phyloP scores from a whole-genome alignment of 805 yeast species.

The Spathaspora passalidarum region DNA sequence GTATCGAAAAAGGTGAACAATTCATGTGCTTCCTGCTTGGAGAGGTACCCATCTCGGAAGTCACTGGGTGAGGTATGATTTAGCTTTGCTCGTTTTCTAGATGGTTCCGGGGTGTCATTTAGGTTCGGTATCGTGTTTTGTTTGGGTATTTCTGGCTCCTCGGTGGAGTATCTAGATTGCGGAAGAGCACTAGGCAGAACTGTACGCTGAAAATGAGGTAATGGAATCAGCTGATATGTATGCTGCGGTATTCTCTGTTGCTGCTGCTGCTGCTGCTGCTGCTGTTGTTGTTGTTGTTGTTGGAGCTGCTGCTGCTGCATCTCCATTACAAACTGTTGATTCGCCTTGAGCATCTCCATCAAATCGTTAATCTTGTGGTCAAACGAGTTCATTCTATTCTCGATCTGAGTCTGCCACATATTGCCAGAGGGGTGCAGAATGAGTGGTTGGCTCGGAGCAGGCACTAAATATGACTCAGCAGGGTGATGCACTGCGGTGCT shows the following conservation, averaged over 20 bases:
- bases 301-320: constrained; percentile 12
- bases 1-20: constrained; percentile 51
- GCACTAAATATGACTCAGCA: neutral
- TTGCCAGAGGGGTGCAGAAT: neutral
- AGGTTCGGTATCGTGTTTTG: neutral
- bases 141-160: neutral
- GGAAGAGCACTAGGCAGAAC: neutral
- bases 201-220: constrained; percentile 1
- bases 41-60: constrained; percentile 35
- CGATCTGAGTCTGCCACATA: constrained; percentile 34
- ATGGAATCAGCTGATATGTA: neutral
- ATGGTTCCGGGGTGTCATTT: neutral
- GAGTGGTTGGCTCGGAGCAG: neutral
- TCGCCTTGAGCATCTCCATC: constrained; percentile 30
- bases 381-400: constrained; percentile 30
- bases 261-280: neutral
- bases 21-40: constrained; percentile 42
- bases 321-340: constrained; percentile 27
- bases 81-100: neutral
- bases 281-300: constrained; percentile 7
- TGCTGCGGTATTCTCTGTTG: neutral
- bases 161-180: neutral
- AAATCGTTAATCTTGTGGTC: constrained; percentile 37
- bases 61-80: too few species aligned
- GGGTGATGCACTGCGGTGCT: too few species aligned